Conservation (phyloP, 139 green algal species). For the Closterium sp. region DNA sequence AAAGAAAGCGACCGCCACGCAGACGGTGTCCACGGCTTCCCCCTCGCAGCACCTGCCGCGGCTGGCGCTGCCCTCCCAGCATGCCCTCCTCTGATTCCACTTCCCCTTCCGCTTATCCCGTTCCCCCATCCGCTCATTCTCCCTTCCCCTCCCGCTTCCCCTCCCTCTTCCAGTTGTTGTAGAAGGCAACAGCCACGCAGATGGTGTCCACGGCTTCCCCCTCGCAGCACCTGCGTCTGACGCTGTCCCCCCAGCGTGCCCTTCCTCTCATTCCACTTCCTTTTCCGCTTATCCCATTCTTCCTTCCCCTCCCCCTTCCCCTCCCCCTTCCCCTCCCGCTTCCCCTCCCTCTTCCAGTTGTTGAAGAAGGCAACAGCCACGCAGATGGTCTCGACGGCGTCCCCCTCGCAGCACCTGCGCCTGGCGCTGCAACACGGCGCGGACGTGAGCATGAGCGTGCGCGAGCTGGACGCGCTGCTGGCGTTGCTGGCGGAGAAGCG, state of each 20-base stretch:
- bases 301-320: not conserved
- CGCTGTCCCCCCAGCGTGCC: too few species aligned
- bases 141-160: not conserved
- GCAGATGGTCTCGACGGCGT: conserved; percentile 43
- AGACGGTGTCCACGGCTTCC: not conserved
- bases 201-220: conserved; percentile 45
- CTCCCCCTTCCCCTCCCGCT: not conserved
- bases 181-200: conserved; percentile 29
- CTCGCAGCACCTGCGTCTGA: conserved; percentile 41
- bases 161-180: conserved; percentile 24
- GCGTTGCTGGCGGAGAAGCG: conserved; percentile 46
- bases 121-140: not conserved
- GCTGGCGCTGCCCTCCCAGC: too few species aligned
- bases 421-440: conserved; percentile 45
- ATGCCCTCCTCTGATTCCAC: too few species aligned
- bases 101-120: too few species aligned
- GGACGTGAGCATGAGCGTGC: conserved; percentile 38
- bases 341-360: conserved; percentile 12
- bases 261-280: too few species aligned
- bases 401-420: conserved; percentile 42
- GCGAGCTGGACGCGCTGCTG: conserved; percentile 44
- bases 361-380: conserved; percentile 35
- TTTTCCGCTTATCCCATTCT: too few species aligned
- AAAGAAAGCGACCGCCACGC: not conserved
- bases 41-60: too few species aligned